Evolutionary conservation across 768 basidiomycete species (phyloP), one percentile per base, ranked within the genome.

Genomic region (Russula sp.): DNA sequence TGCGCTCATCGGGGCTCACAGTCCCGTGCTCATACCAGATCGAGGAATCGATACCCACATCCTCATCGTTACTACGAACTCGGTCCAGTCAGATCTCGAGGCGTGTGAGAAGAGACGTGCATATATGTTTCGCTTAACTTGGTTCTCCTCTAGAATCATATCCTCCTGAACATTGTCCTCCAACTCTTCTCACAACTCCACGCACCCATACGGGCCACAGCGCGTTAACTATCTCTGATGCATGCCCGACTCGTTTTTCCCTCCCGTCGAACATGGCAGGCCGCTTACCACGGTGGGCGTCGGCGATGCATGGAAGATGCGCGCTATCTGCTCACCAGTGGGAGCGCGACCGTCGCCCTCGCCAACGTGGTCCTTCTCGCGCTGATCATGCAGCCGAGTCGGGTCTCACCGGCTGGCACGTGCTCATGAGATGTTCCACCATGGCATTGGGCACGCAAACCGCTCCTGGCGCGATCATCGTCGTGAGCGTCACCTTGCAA

Each of bases 281-380:
- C 65, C 64, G 66, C 73, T 68, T 59, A 75, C 72, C 6, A 88
- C 84, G 66, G 80, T 85, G 54, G 91, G 92, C 31, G 85, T 84
- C 40, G 97, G 97, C 1, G 97, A 98, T 71, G 86, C 96, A 2
- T 96, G 93, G 88, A 99, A 98, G 72, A 98, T 98, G 95, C 27
- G 27, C 90, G 97, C 0, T 97, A 99, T 74, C 96, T 97, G 2
- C 80, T 99, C 22, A 99, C 97, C 0, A 97, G 97, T 6, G 94
- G 94, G 10, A 97, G 97, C 5, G 98, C 98, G 97, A 95, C 94
- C 0, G 96, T 98, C 44, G 94, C 94, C 3, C 77, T 98, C 51
- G 81, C 85, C 70, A 97, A 98, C 68, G 88, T 89, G 4, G 87
- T 93, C 14, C 67, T 90, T 35, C 79, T 98, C 14, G 75, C 84